phyloP scores from a whole-genome alignment of 768 basidiomycete genomes.

The Amanita molliuscula region DNA sequence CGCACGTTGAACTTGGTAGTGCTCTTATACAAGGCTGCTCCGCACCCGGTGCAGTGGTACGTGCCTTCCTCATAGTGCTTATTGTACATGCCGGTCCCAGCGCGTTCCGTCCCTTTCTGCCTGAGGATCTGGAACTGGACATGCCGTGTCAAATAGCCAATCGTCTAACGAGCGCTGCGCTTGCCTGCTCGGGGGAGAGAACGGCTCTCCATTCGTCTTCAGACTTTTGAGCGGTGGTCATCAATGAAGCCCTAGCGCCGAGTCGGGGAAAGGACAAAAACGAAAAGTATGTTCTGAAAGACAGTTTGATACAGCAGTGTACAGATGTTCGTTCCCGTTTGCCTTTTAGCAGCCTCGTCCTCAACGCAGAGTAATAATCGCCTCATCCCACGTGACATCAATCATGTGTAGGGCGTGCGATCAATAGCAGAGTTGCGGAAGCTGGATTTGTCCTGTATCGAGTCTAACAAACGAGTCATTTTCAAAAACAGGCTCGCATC shows the following conservation, averaged over 20 bases:
- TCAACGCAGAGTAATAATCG: background rate
- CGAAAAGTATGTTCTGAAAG: background rate
- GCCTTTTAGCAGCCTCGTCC: background rate
- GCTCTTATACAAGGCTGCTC: constrained; percentile 79
- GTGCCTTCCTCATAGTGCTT: constrained; percentile 55
- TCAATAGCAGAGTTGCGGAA: constrained; percentile 62
- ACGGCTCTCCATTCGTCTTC: constrained; percentile 81
- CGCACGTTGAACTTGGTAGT: constrained; percentile 74
- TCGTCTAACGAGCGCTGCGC: constrained; percentile 7
- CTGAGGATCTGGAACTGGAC: constrained; percentile 75
- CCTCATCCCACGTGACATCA: background rate
- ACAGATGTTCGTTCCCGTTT: background rate
- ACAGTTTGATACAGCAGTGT: background rate
- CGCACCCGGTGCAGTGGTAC: constrained; percentile 74
- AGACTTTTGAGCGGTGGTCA: constrained; percentile 37
- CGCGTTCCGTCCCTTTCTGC: constrained; percentile 76
- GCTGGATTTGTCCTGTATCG: constrained; percentile 82
- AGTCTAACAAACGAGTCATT: constrained; percentile 38
- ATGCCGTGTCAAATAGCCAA: background rate
- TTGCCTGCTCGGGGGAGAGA: constrained; percentile 73
- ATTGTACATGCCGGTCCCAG: constrained; percentile 76
- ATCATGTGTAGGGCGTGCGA: constrained; percentile 25
- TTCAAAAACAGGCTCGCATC: background rate
- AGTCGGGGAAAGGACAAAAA: background rate
- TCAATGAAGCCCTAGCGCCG: constrained; percentile 9